A percentile compares a stretch with the other conserved stretches of the same genome.
phyloP scores from a whole-genome alignment of 2,329 filamentous ascomycete species.

The Coniella lustricola region DNA sequence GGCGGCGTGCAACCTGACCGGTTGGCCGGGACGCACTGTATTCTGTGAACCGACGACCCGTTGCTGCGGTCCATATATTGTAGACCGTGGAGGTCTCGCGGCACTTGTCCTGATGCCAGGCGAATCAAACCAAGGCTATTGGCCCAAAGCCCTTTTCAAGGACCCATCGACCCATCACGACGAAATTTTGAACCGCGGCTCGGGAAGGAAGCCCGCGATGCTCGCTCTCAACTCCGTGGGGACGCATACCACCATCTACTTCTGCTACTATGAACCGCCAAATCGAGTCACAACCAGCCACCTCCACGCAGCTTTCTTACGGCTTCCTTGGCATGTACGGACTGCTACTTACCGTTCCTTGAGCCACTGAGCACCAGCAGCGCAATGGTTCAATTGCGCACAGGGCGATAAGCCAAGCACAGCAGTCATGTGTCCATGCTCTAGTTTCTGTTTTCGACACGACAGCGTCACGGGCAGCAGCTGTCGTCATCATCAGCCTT shows the following conservation, averaged over 20 bases:
- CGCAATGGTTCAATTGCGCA: no score
- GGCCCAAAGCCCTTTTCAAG: background rate
- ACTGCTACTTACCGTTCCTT: background rate
- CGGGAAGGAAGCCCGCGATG: no score
- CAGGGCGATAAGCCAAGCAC: no score
- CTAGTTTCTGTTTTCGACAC: background rate
- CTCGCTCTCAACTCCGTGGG: no score
- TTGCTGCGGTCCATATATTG: no score
- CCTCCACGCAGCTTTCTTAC: no score
- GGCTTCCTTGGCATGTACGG: no score
- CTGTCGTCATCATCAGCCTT: background rate
- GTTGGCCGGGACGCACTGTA: constrained; percentile 11
- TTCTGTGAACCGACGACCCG: background rate
- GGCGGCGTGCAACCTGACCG: constrained; percentile 3
- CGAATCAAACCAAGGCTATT: constrained; percentile 10
- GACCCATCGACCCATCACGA: no score
- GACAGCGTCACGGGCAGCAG: background rate
- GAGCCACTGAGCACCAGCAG: no score
- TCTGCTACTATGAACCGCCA: background rate
- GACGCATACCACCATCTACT: background rate
- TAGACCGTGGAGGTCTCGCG: constrained; percentile 1
- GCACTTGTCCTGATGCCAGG: constrained; percentile 15
- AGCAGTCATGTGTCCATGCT: background rate
- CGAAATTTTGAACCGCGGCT: no score
- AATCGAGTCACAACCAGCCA: no score